Percentiles rank a stretch among this genome's conserved stretches.
Conservation (phyloP, 345 rosid species). For the Gossypium rotundifolium region DNA sequence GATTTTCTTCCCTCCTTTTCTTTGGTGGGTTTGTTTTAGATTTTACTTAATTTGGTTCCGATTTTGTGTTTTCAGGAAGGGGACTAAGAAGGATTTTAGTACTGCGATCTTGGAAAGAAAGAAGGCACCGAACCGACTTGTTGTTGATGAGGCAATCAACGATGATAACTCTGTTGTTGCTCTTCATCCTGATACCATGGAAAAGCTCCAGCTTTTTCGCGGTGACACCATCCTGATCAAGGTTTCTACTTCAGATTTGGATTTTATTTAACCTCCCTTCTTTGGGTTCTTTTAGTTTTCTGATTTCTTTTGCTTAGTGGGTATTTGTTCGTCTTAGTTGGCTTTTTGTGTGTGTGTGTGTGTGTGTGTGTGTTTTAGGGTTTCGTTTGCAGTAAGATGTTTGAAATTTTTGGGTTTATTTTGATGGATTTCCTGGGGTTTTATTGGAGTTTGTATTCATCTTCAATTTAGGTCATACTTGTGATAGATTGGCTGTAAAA, state of each 20-base stretch:
- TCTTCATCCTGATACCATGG: slow-evolving; percentile 87
- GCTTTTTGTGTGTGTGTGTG: background rate
- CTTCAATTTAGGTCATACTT: background rate
- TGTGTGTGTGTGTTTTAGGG: background rate
- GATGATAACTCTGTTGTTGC: slow-evolving; percentile 92
- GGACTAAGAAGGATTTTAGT: slow-evolving; percentile 79
- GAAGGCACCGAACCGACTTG: slow-evolving; percentile 80
- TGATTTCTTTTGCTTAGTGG: background rate
- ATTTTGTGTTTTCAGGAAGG: slow-evolving; percentile 41
- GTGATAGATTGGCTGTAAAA: background rate
- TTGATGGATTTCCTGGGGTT: background rate
- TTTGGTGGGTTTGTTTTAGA: background rate
- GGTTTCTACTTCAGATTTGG: slow-evolving; percentile 33
- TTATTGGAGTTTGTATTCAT: background rate
- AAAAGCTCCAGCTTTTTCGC: slow-evolving; percentile 94
- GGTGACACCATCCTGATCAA: slow-evolving; percentile 89
- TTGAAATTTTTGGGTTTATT: background rate
- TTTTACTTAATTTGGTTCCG: background rate
- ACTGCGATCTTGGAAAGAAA: slow-evolving; percentile 89
- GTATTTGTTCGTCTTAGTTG: background rate
- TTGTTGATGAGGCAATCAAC: slow-evolving; percentile 83
- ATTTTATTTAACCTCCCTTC: too few relatives aligned
- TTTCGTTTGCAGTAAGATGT: background rate
- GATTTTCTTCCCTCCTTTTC: slow-evolving; percentile 32
- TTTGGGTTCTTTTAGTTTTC: background rate